Evolutionary conservation across 1,284 basidiomycete genomes (phyloP).

Genomic region (Heimioporus punctisporus): DNA sequence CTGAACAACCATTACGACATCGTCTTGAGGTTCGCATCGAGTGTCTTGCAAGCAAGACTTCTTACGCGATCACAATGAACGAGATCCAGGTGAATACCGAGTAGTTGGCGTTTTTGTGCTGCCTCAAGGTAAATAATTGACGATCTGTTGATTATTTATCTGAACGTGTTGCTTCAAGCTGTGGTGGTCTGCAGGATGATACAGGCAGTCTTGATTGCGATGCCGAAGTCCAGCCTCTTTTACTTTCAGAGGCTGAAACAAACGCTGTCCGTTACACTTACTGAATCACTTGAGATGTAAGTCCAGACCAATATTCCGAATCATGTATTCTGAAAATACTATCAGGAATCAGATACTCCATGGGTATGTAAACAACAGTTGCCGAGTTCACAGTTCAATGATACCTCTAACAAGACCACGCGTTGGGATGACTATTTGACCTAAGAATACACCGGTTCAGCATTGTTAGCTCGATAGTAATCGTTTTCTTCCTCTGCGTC

Average conservation of each 20-base stretch:
- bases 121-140: constrained; percentile 69
- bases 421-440: constrained; percentile 97
- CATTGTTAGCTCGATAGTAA: constrained; percentile 91
- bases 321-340: neutral
- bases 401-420: constrained; percentile 62
- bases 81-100: constrained; percentile 69
- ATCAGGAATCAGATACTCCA: constrained; percentile 79
- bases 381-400: too few species aligned
- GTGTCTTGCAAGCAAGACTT: neutral
- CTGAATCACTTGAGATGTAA: constrained; percentile 83
- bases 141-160: neutral
- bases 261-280: constrained; percentile 92
- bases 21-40: constrained; percentile 59
- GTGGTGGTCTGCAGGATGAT: constrained; percentile 56
- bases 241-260: constrained; percentile 61
- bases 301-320: constrained; percentile 25
- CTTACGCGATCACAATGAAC: constrained; percentile 63
- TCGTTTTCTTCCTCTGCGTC: constrained; percentile 88
- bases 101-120: constrained; percentile 94
- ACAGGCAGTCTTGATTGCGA: constrained; percentile 43
- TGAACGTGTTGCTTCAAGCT: constrained; percentile 39
- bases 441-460: constrained; percentile 92
- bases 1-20: constrained; percentile 94
- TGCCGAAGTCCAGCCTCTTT: constrained; percentile 43
- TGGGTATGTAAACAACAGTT: constrained; percentile 58